phyloP scores from a whole-genome alignment of 164 flowering plant genomes.

The Magnolia officinalis region DNA sequence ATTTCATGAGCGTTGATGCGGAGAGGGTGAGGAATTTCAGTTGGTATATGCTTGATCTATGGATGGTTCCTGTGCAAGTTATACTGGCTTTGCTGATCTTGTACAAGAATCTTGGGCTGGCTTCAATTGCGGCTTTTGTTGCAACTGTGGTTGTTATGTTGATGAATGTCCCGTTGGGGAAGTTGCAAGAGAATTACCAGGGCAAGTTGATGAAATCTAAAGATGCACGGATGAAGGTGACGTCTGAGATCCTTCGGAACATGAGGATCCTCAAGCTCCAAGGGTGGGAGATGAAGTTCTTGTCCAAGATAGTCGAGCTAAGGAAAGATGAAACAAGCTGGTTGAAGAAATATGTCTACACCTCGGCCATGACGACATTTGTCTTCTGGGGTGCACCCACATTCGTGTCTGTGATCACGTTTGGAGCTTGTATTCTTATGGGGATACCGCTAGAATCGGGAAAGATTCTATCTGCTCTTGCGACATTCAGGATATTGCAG shows the following conservation, averaged over 20 bases:
- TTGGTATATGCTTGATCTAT: conserved; percentile 65
- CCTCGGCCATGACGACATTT: conserved; percentile 36
- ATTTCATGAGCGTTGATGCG: conserved; percentile 73
- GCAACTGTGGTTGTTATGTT: conserved; percentile 56
- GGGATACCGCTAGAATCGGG: conserved; percentile 68
- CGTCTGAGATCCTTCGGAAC: conserved; percentile 62
- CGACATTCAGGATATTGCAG: conserved; percentile 71
- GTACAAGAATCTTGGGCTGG: conserved; percentile 66
- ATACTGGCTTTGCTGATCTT: conserved; percentile 50
- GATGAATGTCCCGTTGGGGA: conserved; percentile 53
- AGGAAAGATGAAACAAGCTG: conserved; percentile 53
- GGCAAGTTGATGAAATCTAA: conserved; percentile 61
- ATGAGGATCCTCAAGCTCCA: conserved; percentile 86
- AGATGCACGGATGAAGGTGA: conserved; percentile 68
- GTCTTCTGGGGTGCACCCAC: conserved; percentile 65
- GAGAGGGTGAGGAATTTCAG: conserved; percentile 55
- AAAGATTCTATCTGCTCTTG: conserved; percentile 68
- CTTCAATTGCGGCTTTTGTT: conserved; percentile 46
- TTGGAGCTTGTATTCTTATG: conserved; percentile 50
- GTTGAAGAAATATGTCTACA: conserved; percentile 50
- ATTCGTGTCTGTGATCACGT: conserved; percentile 56
- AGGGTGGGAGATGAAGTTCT: conserved; percentile 75
- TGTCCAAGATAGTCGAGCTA: conserved; percentile 48
- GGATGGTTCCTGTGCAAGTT: conserved; percentile 60
- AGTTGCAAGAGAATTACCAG: conserved; percentile 45